A percentile compares a stretch with the other conserved stretches of the same genome.
Conservation (phyloP, 768 basidiomycete species). For the Melanogaster broomeanus region DNA sequence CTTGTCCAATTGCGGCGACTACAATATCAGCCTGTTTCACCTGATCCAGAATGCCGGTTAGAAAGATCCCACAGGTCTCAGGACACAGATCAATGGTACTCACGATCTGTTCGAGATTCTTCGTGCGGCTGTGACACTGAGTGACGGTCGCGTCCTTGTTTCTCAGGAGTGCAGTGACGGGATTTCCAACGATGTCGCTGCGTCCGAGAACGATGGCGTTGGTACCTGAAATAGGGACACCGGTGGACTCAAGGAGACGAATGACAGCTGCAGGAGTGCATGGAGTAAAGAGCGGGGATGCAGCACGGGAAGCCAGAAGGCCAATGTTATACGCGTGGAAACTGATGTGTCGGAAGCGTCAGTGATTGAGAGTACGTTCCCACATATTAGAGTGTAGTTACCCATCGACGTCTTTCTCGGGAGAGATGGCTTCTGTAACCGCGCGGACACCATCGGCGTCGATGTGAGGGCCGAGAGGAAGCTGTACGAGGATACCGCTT, state of each 20-base stretch:
- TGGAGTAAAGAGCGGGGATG: slow-evolving; percentile 86
- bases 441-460: slow-evolving; percentile 79
- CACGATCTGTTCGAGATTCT: slow-evolving; percentile 78
- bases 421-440: slow-evolving; percentile 93
- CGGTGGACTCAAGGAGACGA: slow-evolving; percentile 86
- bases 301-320: slow-evolving; percentile 86
- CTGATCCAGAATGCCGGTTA: slow-evolving; percentile 38
- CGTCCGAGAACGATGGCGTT: slow-evolving; percentile 93
- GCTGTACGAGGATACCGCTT: slow-evolving; percentile 92
- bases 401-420: slow-evolving; percentile 98
- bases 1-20: slow-evolving; percentile 94
- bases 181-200: slow-evolving; percentile 97
- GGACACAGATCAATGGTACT: slow-evolving; percentile 27
- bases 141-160: slow-evolving; percentile 95
- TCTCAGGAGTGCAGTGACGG: slow-evolving; percentile 88
- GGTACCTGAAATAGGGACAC: slow-evolving; percentile 71
- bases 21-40: slow-evolving; percentile 87
- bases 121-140: slow-evolving; percentile 93
- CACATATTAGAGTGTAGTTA: slow-evolving; percentile 36
- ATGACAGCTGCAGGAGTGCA: slow-evolving; percentile 96
- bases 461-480: slow-evolving; percentile 87
- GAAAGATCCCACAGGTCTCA: slow-evolving; percentile 7
- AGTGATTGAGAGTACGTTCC: slow-evolving; percentile 4
- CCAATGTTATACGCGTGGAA: slow-evolving; percentile 99
- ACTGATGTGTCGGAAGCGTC: slow-evolving; percentile 39